Evolutionary conservation across 768 basidiomycete genomes (phyloP), one percentile per base, ranked within the genome.

Genomic region (Amanita muscaria): DNA sequence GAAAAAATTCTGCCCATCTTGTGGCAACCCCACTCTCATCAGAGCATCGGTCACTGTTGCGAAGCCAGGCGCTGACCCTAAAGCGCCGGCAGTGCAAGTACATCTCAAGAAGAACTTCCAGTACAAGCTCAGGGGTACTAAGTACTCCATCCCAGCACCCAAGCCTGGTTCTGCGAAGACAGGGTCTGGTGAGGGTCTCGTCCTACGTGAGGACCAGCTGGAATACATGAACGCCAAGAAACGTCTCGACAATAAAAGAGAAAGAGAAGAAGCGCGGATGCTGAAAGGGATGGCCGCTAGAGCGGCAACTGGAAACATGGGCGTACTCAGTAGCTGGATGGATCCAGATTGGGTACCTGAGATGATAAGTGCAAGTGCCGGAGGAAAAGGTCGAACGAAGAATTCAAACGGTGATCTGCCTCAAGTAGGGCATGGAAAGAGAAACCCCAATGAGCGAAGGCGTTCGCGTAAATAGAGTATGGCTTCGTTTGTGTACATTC

Each of bases 71-170:
- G 78, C 83, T 14, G 64, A 74, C 30, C 61, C 69, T n/a, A 67
- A 78, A 56, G 67, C 78, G 2, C 83, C 83, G 1, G 70, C 66
- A 11, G 79, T 93, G 74, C 78, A 89, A 60, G 73, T 99, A 3
- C 94, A 99, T 66, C 79, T 99, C 40, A 97, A 93, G 66, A 74
- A 78, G 54, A 97, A 96, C 67, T 99, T 92, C 67, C 93, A 96
- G 60, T 94, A 92, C 68, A 82, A 80, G 50, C 72, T 79, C 16
- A 83, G 96, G 14, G 96, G 96, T 9, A 93, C 89, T 3, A 86
- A 83, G 55, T 98, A 87, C 62, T 79, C 89, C 15, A 92, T 99
- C 49, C 93, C 96, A 1, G 73, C 82, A 27, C 90, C 96, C 14
- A 93, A 89, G 59, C 71, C 84, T 36, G 93, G 94, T 29, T 78